A percentile compares a stretch with the other conserved stretches of the same genome.
phyloP scores from a whole-genome alignment of 2,329 filamentous ascomycete species.

The Fusarium lateritium region DNA sequence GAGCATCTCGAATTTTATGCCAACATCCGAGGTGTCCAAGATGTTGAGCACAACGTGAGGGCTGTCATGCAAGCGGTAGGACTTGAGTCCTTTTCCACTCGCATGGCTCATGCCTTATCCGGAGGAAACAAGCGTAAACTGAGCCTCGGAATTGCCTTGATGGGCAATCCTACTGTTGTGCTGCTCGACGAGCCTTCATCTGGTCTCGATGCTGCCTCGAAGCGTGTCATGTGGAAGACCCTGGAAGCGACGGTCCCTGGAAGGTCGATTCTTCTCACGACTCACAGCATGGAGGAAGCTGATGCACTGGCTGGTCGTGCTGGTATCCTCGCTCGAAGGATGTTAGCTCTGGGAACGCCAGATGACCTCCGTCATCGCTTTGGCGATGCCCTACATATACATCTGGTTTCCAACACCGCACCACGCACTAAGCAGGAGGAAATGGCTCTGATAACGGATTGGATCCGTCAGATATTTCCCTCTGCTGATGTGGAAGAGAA shows the following conservation, averaged over 20 bases:
- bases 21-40: constrained; percentile 81
- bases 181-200: constrained; percentile 91
- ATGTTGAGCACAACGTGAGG: constrained; percentile 82
- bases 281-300: constrained; percentile 96
- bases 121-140: constrained; percentile 97
- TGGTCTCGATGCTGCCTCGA: constrained; percentile 91
- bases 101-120: constrained; percentile 84
- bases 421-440: constrained; percentile 80
- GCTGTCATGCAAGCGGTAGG: constrained; percentile 87
- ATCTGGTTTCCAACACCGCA: constrained; percentile 82
- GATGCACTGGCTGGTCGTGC: constrained; percentile 87
- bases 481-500: constrained; percentile 79
- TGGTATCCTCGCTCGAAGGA: constrained; percentile 87
- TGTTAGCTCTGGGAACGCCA: constrained; percentile 87
- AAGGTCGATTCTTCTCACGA: constrained; percentile 88
- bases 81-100: constrained; percentile 76
- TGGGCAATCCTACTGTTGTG: constrained; percentile 90
- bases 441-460: constrained; percentile 75
- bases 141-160: constrained; percentile 88
- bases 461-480: constrained; percentile 74
- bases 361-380: constrained; percentile 80
- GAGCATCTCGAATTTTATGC: constrained; percentile 94
- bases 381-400: constrained; percentile 84
- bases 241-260: constrained; percentile 80
- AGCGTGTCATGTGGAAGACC: constrained; percentile 94